Base-by-base conservation (phyloP, 163 green algal species). In the Chlamydomonas reinhardtii region DNA sequence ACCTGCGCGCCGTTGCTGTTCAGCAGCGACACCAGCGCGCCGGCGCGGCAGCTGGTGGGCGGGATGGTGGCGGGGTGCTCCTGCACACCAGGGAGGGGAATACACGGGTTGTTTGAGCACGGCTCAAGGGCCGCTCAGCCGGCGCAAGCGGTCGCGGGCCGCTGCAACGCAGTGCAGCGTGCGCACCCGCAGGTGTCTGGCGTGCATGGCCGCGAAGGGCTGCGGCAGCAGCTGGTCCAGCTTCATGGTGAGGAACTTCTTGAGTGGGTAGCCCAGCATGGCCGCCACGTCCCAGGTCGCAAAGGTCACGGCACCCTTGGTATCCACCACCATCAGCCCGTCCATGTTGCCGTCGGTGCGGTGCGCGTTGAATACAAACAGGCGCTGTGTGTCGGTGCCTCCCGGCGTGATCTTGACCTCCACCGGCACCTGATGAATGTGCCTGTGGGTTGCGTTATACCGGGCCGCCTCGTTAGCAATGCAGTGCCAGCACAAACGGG, bases 181-280 rank as follows among this genome's bases (percentile, higher is more conserved):
- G 70, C 6, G 16, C 29, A 89, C 88, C 76, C 62, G 74, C 29
- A 92, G 59, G 72, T 81, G 88, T 68, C 85, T 89, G 65, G 35
- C 59, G 52, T 92, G 86, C 78, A 92, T 82, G n/a, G 74, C 48
- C 27, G 88, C 83, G 29, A 83, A 88, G 74, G 89, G 89, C 59
- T 68, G 43, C 4, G 86, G 77, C 76, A 92, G 77, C 48, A 91
- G 73, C 68, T 85, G 52, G 0, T 88, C 78, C 73, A 93, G 73
- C 73, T 73, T 80, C 56, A 88, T 78, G 70, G 84, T 87, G 2
- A 91, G 31, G 43, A 93, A 83, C 56, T 79, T 70, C 22, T 81
- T 59, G 17, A 76, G 56, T 14, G 73, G 77, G 68, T 84, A 83
- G 64, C 88, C 83, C 76, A 91, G 75, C 82, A 88, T 73, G 27